These are phyloP conservation scores for Cyclocybe aegerita DNA, from an alignment of 768 basidiomycete species.

Conservation along the genomic window DNA sequence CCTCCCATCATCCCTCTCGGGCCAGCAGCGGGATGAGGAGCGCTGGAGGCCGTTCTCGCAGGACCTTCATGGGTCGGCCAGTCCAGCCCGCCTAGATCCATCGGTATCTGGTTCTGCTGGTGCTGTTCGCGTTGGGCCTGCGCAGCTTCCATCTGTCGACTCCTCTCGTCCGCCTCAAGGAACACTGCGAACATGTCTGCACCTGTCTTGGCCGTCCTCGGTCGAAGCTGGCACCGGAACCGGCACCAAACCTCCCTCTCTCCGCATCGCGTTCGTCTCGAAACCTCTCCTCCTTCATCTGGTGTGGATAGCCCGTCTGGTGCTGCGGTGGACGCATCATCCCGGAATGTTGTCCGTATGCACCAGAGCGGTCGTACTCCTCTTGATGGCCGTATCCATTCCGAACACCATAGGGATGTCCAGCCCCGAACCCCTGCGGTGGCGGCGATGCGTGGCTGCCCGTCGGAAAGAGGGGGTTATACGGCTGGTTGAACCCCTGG, in stretches of 20 bases:
- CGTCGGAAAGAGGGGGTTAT: slow-evolving; percentile 16
- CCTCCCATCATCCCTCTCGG: slow-evolving; percentile 7
- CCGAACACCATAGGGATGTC: background rate
- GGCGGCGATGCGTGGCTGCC: slow-evolving; percentile 8
- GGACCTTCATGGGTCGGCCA: slow-evolving; percentile 5
- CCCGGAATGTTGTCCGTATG: no score
- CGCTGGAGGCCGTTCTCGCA: no score
- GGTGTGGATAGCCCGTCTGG: no score
- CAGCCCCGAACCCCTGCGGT: slow-evolving; percentile 15
- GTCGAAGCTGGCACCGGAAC: background rate
- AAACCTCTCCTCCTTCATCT: no score
- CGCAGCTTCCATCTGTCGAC: slow-evolving; percentile 8
- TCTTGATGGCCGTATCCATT: background rate
- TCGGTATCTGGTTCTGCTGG: background rate
- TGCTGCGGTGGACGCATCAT: no score
- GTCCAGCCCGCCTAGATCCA: slow-evolving; percentile 9
- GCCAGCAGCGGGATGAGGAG: no score
- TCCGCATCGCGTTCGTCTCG: no score
- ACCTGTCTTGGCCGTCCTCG: slow-evolving; percentile 9
- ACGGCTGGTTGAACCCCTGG: slow-evolving; percentile 2
- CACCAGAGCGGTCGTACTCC: no score
- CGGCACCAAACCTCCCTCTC: no score
- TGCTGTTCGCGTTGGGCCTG: background rate
- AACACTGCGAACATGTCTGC: slow-evolving; percentile 26
- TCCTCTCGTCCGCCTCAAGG: slow-evolving; percentile 27